These are phyloP conservation scores for Trapa bicornis DNA, from an alignment of 345 rosid species.

Conservation along the genomic window DNA sequence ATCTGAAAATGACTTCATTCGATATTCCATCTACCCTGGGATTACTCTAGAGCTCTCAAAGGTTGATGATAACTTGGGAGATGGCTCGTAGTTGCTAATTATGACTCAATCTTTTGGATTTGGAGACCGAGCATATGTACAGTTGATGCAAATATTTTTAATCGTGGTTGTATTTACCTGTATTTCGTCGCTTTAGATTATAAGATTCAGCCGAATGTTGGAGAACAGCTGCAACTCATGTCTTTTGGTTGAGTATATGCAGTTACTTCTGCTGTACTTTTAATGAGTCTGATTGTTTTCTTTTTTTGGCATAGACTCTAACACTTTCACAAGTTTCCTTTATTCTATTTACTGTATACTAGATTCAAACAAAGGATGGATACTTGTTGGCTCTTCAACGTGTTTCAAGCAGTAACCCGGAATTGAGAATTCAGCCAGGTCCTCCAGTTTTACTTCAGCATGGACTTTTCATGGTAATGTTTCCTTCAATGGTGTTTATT, in stretches of 20 bases:
- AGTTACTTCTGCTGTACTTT: not conserved
- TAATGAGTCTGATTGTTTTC: not conserved
- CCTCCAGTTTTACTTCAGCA: constrained; percentile 83
- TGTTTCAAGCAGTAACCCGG: constrained; percentile 33
- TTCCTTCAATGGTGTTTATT: not conserved
- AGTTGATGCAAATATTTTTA: not conserved
- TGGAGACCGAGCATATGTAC: not conserved
- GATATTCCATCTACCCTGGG: not conserved
- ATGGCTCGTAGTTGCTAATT: not conserved
- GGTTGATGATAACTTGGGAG: not conserved
- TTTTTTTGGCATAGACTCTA: not conserved
- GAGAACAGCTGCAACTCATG: not conserved
- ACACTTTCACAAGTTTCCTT: not conserved
- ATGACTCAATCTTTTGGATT: not conserved
- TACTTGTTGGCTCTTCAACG: constrained; percentile 71
- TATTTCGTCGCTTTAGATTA: not conserved
- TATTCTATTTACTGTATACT: not conserved
- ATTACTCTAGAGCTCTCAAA: not conserved
- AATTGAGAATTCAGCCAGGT: constrained; percentile 17
- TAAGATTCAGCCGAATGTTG: not conserved
- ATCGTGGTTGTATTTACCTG: not conserved
- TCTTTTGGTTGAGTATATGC: not conserved
- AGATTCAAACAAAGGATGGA: constrained; percentile 81
- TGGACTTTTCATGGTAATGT: constrained; percentile 77
- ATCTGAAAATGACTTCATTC: not conserved